A percentile compares a stretch with the other conserved stretches of the same genome.
Conservation (phyloP, 1,284 basidiomycete species). For the Cutaneotrichosporon curvatum region DNA sequence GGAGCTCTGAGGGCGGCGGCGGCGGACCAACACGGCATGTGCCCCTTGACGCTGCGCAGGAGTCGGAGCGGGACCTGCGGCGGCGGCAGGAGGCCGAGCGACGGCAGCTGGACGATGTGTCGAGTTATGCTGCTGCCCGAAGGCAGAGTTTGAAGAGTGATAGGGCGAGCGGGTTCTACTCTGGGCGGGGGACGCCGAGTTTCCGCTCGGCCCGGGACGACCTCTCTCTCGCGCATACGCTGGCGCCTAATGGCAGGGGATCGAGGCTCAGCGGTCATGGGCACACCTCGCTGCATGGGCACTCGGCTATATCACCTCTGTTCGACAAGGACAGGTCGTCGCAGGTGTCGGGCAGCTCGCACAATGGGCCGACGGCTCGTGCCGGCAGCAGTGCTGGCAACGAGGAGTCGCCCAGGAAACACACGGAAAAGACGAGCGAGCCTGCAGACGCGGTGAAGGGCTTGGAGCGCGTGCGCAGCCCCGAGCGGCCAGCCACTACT, state of each 20-base stretch:
- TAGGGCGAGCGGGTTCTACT: slow-evolving; percentile 17
- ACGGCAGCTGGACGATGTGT: slow-evolving; percentile 37
- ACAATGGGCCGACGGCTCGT: too few relatives aligned
- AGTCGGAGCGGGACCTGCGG: slow-evolving; percentile 33
- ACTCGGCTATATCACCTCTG: too few relatives aligned
- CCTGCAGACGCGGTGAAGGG: not conserved
- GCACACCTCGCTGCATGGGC: too few relatives aligned
- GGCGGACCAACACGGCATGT: not conserved
- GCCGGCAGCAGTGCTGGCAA: too few relatives aligned
- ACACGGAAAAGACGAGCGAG: slow-evolving; percentile 10
- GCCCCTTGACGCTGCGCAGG: slow-evolving; percentile 4
- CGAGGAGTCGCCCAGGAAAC: slow-evolving; percentile 18
- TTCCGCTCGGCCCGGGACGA: slow-evolving; percentile 5
- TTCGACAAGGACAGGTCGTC: too few relatives aligned
- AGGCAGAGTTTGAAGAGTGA: slow-evolving; percentile 36
- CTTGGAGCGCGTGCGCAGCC: too few relatives aligned
- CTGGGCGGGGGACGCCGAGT: slow-evolving; percentile 30
- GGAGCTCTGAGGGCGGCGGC: slow-evolving; percentile 7
- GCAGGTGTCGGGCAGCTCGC: too few relatives aligned
- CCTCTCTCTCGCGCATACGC: too few relatives aligned
- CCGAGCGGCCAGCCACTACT: too few relatives aligned
- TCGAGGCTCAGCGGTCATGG: slow-evolving; percentile 1
- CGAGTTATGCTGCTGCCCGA: slow-evolving; percentile 32
- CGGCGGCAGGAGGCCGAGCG: slow-evolving; percentile 34
- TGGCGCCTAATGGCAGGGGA: not conserved